Percentiles rank a stretch among this genome's conserved stretches.
These are phyloP conservation scores for Microsporum canis DNA, from an alignment of 2,329 filamentous ascomycete genomes.

Conservation along the genomic window DNA sequence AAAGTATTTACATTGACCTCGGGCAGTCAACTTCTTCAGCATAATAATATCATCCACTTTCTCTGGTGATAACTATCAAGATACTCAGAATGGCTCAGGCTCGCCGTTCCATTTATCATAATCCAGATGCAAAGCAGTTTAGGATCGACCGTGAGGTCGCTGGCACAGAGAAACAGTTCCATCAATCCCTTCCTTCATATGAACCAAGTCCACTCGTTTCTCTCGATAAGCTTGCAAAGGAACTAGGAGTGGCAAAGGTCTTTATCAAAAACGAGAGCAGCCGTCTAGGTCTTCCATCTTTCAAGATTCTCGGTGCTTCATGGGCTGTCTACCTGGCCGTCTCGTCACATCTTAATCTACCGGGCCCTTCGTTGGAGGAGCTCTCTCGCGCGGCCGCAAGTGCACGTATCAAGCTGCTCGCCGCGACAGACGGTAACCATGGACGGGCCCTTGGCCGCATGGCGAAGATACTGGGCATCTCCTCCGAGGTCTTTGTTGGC, in stretches of 20 bases:
- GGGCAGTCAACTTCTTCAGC: neutral
- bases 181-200: slow-evolving; percentile 48
- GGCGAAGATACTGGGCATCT: slow-evolving; percentile 47
- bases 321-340: slow-evolving; percentile 58
- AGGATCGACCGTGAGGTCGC: neutral
- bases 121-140: slow-evolving; percentile 12
- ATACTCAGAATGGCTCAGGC: slow-evolving; percentile 1
- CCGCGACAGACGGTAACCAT: slow-evolving; percentile 67
- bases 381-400: slow-evolving; percentile 28
- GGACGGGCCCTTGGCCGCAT: slow-evolving; percentile 62
- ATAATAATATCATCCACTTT: no score
- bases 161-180: slow-evolving; percentile 38
- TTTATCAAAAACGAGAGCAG: slow-evolving; percentile 60
- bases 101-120: slow-evolving; percentile 6
- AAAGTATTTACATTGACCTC: neutral
- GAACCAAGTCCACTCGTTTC: slow-evolving; percentile 43
- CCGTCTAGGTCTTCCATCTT: slow-evolving; percentile 58
- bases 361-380: slow-evolving; percentile 35
- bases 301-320: slow-evolving; percentile 71
- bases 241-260: slow-evolving; percentile 48
- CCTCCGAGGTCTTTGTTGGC: slow-evolving; percentile 53
- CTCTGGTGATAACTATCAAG: neutral
- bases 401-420: slow-evolving; percentile 40
- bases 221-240: slow-evolving; percentile 44
- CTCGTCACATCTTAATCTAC: slow-evolving; percentile 34